Evolutionary conservation across 2,329 filamentous ascomycete species (phyloP), one percentile per base, ranked within the genome.

Genomic region (Aspergillus chevalieri): DNA sequence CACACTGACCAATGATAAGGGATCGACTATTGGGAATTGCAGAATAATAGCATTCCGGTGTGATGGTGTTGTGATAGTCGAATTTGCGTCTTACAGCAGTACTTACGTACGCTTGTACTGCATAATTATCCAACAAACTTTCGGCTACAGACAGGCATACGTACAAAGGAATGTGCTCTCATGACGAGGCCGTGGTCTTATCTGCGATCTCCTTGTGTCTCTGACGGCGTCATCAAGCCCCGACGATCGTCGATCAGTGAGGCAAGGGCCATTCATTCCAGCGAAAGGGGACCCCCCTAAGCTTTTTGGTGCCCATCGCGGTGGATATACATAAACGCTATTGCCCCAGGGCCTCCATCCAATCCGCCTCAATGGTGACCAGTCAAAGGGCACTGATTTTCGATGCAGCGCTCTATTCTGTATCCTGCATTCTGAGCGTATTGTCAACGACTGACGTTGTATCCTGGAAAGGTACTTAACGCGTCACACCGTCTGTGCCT

Each of bases 401-500:
- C 34, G 34, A 38, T 38, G 21, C 12, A 43, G 41, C 10, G 14
- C 8, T 19, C 41, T 24, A 14, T 26, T 12, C 22, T 30, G 28
- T 22, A 22, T 26, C 22, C 8, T 33, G 8, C 22, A 22, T 42
- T 15, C 15, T 24, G 12, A 19, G 17, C 26, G 9, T 14, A 15
- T 15, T n/a, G 6, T 15, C n/a, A 4, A n/a, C 14, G 21, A 14
- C 9, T 19, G 28, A 46, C 44, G 47, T 50, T 52, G 48, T 52
- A 36, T 51, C 54, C 50, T 49, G 50, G 46, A 38, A 41, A 48
- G 48, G 38, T 47, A 48, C 45, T 43, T 49, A 58, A 58, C 58
- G 51, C 57, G 58, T 60, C 57, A 59, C 53, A 58, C 54, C 50
- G 53, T 59, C 50, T 52, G 48, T 44, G 50, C 43, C 46, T 50